Conservation (phyloP, 2,329 filamentous ascomycete species). For the Colletotrichum echinochloae region DNA sequence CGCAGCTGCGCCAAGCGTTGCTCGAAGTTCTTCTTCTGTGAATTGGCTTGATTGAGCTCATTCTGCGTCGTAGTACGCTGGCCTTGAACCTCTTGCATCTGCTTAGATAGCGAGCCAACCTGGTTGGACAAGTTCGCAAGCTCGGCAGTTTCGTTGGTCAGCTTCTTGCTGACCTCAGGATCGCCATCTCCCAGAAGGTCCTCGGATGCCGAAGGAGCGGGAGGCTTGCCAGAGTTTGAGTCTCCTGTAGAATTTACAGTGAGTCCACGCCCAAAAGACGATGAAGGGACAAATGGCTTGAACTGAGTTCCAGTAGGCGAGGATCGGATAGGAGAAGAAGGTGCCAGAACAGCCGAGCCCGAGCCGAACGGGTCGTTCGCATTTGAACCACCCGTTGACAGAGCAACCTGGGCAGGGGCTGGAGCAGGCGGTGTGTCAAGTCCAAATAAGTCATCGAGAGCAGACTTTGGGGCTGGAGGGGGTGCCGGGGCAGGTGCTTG, state of each 20-base stretch:
- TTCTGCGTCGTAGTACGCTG: constrained; percentile 84
- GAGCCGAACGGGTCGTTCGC: constrained; percentile 72
- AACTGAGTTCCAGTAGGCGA: constrained; percentile 69
- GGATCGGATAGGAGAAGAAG: constrained; percentile 67
- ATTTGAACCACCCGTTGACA: constrained; percentile 81
- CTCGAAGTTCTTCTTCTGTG: constrained; percentile 95
- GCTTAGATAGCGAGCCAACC: constrained; percentile 87
- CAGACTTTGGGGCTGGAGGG: constrained; percentile 74
- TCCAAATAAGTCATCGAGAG: constrained; percentile 93
- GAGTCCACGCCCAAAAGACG: constrained; percentile 88
- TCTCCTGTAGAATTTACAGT: constrained; percentile 81
- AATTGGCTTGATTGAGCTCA: constrained; percentile 82
- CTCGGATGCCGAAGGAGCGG: constrained; percentile 68
- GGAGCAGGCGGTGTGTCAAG: constrained; percentile 71
- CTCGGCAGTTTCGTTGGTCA: constrained; percentile 90
- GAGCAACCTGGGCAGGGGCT: constrained; percentile 66
- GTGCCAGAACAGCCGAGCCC: constrained; percentile 58
- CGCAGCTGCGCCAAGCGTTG: constrained; percentile 87
- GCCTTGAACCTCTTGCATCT: constrained; percentile 92
- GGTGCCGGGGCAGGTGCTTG: constrained; percentile 45
- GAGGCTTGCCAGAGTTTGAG: constrained; percentile 57
- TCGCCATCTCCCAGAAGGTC: constrained; percentile 94
- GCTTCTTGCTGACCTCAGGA: constrained; percentile 86
- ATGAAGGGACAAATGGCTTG: constrained; percentile 92
- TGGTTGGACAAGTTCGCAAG: constrained; percentile 97